A percentile compares a stretch with the other conserved stretches of the same genome.
phyloP scores from a whole-genome alignment of 192 early-diverging fungal species.

The Coemansia sp. region DNA sequence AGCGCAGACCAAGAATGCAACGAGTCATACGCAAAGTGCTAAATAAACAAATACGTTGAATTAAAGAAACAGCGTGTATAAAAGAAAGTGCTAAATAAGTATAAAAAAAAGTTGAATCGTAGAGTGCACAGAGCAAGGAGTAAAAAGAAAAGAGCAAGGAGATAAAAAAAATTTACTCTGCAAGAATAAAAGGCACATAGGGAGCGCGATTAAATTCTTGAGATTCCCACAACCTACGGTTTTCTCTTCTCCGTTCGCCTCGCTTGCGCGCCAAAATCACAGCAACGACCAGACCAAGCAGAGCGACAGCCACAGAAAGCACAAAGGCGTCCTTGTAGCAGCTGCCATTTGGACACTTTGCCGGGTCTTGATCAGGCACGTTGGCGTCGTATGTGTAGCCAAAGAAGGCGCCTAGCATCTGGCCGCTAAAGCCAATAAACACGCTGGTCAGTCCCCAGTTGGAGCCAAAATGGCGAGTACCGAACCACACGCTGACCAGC shows the following conservation, averaged over 20 bases:
- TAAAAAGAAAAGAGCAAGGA: neutral
- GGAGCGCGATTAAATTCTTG: constrained; percentile 35
- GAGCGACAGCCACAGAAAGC: constrained; percentile 12
- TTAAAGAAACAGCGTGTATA: no score
- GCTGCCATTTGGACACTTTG: constrained; percentile 31
- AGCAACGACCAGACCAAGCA: constrained; percentile 22
- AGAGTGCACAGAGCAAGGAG: no score
- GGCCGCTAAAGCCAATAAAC: constrained; percentile 58
- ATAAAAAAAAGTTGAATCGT: no score
- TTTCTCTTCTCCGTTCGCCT: constrained; percentile 27
- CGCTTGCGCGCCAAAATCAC: constrained; percentile 25
- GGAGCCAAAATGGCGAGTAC: constrained; percentile 46
- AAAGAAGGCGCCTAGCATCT: constrained; percentile 57
- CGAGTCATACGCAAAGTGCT: no score
- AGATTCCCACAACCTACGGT: constrained; percentile 44
- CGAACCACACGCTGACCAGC: constrained; percentile 52
- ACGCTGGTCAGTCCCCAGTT: constrained; percentile 56
- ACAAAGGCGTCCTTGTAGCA: constrained; percentile 47
- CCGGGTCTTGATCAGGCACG: constrained; percentile 43
- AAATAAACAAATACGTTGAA: no score
- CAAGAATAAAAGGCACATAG: constrained; percentile 45
- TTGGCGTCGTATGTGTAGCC: constrained; percentile 58
- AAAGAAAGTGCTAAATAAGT: no score
- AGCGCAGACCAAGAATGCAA: no score
- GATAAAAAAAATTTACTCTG: constrained; percentile 21